Conservation (phyloP, 2,329 filamentous ascomycete species). For the Dothideomycetes sp. region DNA sequence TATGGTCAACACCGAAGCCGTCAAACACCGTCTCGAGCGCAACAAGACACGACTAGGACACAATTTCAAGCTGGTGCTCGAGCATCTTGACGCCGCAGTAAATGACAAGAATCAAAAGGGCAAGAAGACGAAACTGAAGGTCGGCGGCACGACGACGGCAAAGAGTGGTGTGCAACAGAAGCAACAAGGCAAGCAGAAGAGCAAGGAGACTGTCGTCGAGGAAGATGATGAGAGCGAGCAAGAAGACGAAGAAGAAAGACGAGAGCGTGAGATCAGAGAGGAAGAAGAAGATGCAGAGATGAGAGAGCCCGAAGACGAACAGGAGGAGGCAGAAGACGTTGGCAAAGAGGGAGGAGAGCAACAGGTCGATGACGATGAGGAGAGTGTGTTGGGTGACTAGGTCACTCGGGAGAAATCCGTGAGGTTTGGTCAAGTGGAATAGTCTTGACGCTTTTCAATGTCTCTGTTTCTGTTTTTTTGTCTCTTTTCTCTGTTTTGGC, state of each 20-base stretch:
- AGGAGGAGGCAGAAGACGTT: slow-evolving; percentile 20
- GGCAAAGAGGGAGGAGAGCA: slow-evolving; percentile 21
- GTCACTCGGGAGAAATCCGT: no score
- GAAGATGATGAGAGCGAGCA: slow-evolving; percentile 16
- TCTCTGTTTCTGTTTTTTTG: no score
- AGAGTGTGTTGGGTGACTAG: slow-evolving; percentile 15
- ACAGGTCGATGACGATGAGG: slow-evolving; percentile 20
- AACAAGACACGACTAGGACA: slow-evolving; percentile 73
- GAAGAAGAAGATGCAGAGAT: slow-evolving; percentile 19
- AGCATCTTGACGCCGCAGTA: slow-evolving; percentile 61
- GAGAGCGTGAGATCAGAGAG: slow-evolving; percentile 1
- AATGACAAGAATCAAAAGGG: slow-evolving; percentile 37
- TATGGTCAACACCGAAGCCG: slow-evolving; percentile 58
- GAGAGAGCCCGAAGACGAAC: slow-evolving; percentile 24
- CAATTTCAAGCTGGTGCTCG: slow-evolving; percentile 78
- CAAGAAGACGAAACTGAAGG: slow-evolving; percentile 32
- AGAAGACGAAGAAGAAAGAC: slow-evolving; percentile 11
- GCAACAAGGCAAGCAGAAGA: slow-evolving; percentile 16
- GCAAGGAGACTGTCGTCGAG: slow-evolving; percentile 22
- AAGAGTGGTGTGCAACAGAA: background rate
- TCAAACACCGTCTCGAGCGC: slow-evolving; percentile 62
- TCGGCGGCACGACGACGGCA: background rate
- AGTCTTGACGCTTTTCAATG: no score
- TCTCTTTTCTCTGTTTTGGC: no score
- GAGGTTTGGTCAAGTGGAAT: no score